Evolutionary conservation across 164 flowering plant species (phyloP).

Genomic region (Berberis thunbergii): DNA sequence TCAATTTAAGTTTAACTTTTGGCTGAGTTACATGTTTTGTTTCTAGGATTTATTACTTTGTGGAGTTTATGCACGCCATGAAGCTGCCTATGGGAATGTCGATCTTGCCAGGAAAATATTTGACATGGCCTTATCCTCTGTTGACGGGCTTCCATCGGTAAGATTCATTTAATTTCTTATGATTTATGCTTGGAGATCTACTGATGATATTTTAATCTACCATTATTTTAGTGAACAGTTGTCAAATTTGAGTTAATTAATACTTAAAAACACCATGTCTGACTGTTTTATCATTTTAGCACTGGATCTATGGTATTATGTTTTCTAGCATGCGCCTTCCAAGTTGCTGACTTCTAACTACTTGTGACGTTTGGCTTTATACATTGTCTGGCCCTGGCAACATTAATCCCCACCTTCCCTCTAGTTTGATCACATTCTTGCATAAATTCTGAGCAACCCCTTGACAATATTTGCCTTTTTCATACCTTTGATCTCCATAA

Average conservation of each 20-base stretch:
- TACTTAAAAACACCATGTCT: neutral
- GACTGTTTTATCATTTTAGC: too few relatives aligned
- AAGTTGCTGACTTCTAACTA: too few relatives aligned
- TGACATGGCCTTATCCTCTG: slow-evolving; percentile 88
- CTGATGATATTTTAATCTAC: neutral
- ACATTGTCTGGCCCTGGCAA: too few relatives aligned
- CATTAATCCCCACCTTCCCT: too few relatives aligned
- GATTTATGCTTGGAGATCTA: neutral
- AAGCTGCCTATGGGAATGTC: slow-evolving; percentile 72
- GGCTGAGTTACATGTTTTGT: neutral
- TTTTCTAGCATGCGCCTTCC: too few relatives aligned
- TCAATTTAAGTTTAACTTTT: neutral
- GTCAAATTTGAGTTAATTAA: neutral
- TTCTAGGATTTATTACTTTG: slow-evolving; percentile 75
- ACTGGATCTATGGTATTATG: too few relatives aligned
- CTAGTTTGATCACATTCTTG: too few relatives aligned
- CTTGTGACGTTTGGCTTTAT: too few relatives aligned
- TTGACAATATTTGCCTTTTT: too few relatives aligned
- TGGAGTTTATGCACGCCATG: slow-evolving; percentile 89
- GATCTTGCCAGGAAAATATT: slow-evolving; percentile 83
- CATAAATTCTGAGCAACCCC: too few relatives aligned
- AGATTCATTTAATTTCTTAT: slow-evolving; percentile 8
- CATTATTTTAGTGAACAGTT: too few relatives aligned
- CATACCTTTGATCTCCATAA: too few relatives aligned
- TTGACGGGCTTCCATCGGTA: slow-evolving; percentile 64